These are phyloP conservation scores for Echites panduratus DNA, from an alignment of 257 asterid genomes.

Conservation along the genomic window DNA sequence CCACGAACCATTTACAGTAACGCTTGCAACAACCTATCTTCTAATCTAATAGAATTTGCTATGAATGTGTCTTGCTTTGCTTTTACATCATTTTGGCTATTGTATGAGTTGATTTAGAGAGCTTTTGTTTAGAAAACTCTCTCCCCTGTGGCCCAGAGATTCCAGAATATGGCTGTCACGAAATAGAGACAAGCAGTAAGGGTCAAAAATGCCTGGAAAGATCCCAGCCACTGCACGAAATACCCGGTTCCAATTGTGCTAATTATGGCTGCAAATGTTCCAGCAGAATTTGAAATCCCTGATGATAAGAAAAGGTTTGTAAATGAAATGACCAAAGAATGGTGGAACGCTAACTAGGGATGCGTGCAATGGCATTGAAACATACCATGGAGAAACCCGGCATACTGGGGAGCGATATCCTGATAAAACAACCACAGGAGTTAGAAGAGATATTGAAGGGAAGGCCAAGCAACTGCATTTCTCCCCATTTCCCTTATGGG, in stretches of 20 bases:
- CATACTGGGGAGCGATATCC: conserved; percentile 91
- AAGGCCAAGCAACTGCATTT: neutral
- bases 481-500: neutral
- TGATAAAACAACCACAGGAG: conserved; percentile 28
- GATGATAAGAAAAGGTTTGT: conserved; percentile 2
- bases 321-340: neutral
- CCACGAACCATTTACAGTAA: neutral
- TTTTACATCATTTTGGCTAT: neutral
- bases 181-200: conserved; percentile 91
- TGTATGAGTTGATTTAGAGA: neutral
- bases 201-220: conserved; percentile 80
- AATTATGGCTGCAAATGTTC: conserved; percentile 84
- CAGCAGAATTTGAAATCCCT: conserved; percentile 94
- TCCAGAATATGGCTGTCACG: conserved; percentile 72
- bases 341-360: neutral
- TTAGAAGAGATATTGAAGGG: neutral
- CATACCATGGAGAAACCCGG: conserved; percentile 87
- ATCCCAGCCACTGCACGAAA: conserved; percentile 90
- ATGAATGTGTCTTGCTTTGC: neutral
- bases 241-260: conserved; percentile 89
- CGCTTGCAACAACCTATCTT: neutral
- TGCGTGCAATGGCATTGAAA: neutral
- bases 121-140: conserved; percentile 54
- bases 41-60: too few species aligned
- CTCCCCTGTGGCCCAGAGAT: conserved; percentile 80